Evolutionary conservation across 495 filamentous ascomycete genomes (phyloP), one percentile per base, ranked within the genome.

Genomic region (Parmelia sp.): DNA sequence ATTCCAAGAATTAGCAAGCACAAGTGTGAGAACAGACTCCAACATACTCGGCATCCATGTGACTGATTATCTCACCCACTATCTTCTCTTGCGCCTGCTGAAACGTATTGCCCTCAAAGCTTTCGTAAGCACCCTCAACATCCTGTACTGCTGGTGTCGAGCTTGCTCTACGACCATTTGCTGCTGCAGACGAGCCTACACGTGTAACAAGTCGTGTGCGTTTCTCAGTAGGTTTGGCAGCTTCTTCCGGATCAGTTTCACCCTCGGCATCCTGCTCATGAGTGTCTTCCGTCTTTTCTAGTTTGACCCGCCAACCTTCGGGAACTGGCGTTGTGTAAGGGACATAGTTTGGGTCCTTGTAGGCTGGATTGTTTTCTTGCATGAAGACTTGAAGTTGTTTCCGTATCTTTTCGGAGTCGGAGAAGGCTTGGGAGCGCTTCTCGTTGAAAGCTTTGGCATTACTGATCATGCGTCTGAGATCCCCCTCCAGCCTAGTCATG

Each of bases 81-180:
- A 95, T 86, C 76, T 89, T 88, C 63, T 92, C 89, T 71, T 95
- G 90, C 1, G 90, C 90, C 65, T 90, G 78, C 68, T 91, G 89
- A 69, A 95, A 89, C 27, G 69, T 85, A 58, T 89, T 83, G 49
- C 85, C 84, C 65, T 84, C 77, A 72, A 85, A 86, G 15, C 78
- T 76, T 56, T 77, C 79, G 62, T 76, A 77, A 60, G 79, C 74
- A 58, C 83, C 82, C 68, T 71, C 73, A 57, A 75, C 74, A n/a
- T 69, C 70, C 42, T 71, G 71, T 44, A 70, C 69, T 14, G 74
- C 73, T 37, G 75, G 77, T 12, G 74, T 84, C 66, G 68, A 79
- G 75, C 73, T 86, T 75, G 58, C 77, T 69, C 70, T 77, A 76
- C 61, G 68, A 63, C 67, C 65, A 63, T 62, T 42, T 57, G 63